Conservation (phyloP, 2,329 filamentous ascomycete genomes). For the Lachnellula hyalina region DNA sequence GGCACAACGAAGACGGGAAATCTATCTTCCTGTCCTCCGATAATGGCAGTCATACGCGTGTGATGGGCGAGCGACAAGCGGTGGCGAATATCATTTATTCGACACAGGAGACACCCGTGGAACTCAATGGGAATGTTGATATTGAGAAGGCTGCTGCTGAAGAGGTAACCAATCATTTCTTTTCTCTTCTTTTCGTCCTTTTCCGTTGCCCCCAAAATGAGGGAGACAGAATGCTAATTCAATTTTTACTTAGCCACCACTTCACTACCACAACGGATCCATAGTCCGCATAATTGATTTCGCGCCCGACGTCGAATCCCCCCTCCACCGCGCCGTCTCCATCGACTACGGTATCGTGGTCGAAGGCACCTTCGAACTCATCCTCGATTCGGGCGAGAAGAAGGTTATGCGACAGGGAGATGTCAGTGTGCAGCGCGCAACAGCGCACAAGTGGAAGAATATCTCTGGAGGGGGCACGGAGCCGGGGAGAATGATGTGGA, state of each 20-base stretch:
- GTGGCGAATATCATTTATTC: constrained; percentile 9
- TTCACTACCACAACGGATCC: constrained; percentile 7
- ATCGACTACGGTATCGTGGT: constrained; percentile 11
- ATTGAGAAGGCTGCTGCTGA: constrained; percentile 3
- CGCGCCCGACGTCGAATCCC: constrained; percentile 1
- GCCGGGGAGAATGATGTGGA: constrained; percentile 4
- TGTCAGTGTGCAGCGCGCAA: constrained; percentile 6
- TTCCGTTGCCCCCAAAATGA: not conserved
- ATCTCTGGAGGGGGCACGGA: not conserved
- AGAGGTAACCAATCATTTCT: not conserved
- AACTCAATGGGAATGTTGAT: constrained; percentile 12
- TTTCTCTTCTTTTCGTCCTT: not conserved
- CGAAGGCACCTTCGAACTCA: constrained; percentile 9
- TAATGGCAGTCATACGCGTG: constrained; percentile 19
- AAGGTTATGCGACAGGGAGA: constrained; percentile 7
- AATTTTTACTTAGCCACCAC: constrained; percentile 1
- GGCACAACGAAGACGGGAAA: constrained; percentile 9
- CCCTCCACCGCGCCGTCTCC: constrained; percentile 7
- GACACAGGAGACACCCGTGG: constrained; percentile 6
- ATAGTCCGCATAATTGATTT: constrained; percentile 14
- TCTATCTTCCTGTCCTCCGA: constrained; percentile 12
- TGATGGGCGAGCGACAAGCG: constrained; percentile 4
- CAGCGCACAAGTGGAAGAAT: constrained; percentile 11
- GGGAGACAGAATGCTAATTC: not conserved
- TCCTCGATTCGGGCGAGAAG: constrained; percentile 10